Percentiles rank a stretch among this genome's conserved stretches.
phyloP scores from a whole-genome alignment of 2,329 filamentous ascomycete species.

The Colletotrichum destructivum region DNA sequence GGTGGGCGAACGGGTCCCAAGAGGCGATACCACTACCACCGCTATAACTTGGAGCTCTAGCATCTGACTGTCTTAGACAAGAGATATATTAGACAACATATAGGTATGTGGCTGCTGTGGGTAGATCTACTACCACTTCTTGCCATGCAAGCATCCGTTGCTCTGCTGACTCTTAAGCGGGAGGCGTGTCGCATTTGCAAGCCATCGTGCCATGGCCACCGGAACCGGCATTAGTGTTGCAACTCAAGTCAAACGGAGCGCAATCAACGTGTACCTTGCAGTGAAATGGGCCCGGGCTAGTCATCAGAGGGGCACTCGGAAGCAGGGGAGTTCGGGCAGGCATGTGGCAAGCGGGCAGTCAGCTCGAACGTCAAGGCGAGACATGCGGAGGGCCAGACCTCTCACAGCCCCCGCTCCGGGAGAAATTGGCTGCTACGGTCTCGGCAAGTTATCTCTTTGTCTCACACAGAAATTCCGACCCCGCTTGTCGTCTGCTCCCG shows the following conservation, averaged over 20 bases:
- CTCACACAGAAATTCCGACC: not conserved
- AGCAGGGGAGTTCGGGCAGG: not conserved
- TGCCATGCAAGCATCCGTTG: slow-evolving; percentile 35
- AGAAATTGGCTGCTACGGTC: slow-evolving; percentile 16
- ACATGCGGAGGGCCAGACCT: slow-evolving; percentile 22
- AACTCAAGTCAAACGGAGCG: slow-evolving; percentile 26
- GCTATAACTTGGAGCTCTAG: slow-evolving; percentile 6
- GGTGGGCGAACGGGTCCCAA: not conserved
- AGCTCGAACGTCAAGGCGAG: slow-evolving; percentile 17
- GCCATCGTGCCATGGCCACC: slow-evolving; percentile 9
- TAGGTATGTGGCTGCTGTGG: not conserved
- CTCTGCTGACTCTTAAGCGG: slow-evolving; percentile 2
- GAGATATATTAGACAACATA: slow-evolving; percentile 1
- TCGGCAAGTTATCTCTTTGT: slow-evolving; percentile 32
- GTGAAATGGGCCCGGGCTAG: not conserved
- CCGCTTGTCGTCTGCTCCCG: slow-evolving; percentile 29
- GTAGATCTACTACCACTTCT: not conserved
- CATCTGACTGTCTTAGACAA: slow-evolving; percentile 29
- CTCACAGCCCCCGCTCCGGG: not conserved
- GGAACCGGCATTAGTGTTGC: slow-evolving; percentile 22
- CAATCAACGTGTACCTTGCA: not conserved
- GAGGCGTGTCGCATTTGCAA: slow-evolving; percentile 9
- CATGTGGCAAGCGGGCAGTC: slow-evolving; percentile 12
- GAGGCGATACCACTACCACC: not conserved
- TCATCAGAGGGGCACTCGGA: not conserved